Conservation (phyloP, 441 rosid species). For the Populus hybrid region DNA sequence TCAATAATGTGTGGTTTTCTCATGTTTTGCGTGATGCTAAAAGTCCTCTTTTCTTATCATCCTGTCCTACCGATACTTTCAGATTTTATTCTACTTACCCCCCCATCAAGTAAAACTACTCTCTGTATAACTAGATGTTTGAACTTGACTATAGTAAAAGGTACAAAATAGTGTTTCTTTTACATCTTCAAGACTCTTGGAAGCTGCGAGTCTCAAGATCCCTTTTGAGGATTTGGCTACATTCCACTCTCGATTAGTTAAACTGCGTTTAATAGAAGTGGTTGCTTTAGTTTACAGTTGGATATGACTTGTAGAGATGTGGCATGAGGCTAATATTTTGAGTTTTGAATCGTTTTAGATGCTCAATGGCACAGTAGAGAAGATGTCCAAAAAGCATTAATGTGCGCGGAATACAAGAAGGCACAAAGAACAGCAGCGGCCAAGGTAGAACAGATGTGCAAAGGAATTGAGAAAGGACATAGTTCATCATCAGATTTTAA, state of each 20-base stretch:
- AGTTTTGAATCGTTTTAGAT: slow-evolving; percentile 33
- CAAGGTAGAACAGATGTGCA: slow-evolving; percentile 78
- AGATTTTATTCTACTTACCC: neutral
- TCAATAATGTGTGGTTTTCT: neutral
- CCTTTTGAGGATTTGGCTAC: neutral
- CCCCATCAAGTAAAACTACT: neutral
- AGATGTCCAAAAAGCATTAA: slow-evolving; percentile 67
- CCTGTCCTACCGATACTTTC: neutral
- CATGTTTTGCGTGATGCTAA: neutral
- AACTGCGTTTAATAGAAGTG: neutral
- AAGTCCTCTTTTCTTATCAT: neutral
- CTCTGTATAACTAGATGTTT: neutral
- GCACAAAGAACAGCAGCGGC: slow-evolving; percentile 78
- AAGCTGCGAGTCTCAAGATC: neutral
- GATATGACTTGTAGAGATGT: neutral
- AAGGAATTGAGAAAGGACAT: slow-evolving; percentile 71
- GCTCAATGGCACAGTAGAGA: slow-evolving; percentile 88
- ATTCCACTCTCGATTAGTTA: neutral
- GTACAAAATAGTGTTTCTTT: neutral
- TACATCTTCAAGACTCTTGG: neutral
- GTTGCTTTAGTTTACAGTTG: neutral
- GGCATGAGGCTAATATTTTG: neutral
- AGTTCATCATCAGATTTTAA: slow-evolving; percentile 61
- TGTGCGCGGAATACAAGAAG: slow-evolving; percentile 67
- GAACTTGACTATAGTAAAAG: neutral